A percentile compares a stretch with the other conserved stretches of the same genome.
Conservation (phyloP, 169 alveolate species). For the Plasmodium billcollinsi region DNA sequence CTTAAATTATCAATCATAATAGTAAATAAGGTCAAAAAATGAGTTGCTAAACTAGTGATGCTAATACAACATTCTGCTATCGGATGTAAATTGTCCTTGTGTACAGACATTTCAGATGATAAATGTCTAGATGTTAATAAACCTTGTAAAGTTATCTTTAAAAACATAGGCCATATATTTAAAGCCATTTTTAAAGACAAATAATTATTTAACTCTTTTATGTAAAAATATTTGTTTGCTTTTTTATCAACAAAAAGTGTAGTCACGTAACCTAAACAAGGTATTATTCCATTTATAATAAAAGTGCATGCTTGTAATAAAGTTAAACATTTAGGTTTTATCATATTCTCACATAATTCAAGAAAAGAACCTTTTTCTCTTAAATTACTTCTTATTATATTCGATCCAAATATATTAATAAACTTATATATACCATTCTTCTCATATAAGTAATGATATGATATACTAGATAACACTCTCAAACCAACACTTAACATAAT, state of each 20-base stretch:
- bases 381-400: slow-evolving; percentile 31
- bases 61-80: slow-evolving; percentile 72
- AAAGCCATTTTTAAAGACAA: slow-evolving; percentile 77
- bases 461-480: slow-evolving; percentile 70
- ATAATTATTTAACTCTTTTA: slow-evolving; percentile 70
- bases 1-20: slow-evolving; percentile 66
- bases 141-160: slow-evolving; percentile 71
- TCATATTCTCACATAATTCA: slow-evolving; percentile 68
- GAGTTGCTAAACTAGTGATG: slow-evolving; percentile 75
- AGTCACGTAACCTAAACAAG: slow-evolving; percentile 74
- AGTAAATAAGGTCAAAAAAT: slow-evolving; percentile 71
- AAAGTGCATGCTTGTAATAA: slow-evolving; percentile 69
- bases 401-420: slow-evolving; percentile 74
- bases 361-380: slow-evolving; percentile 43
- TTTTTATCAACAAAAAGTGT: slow-evolving; percentile 62
- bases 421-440: slow-evolving; percentile 70
- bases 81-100: slow-evolving; percentile 70
- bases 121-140: slow-evolving; percentile 67
- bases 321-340: slow-evolving; percentile 67
- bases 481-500: slow-evolving; percentile 74
- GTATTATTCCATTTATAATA: slow-evolving; percentile 73
- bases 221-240: slow-evolving; percentile 41
- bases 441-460: slow-evolving; percentile 71
- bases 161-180: slow-evolving; percentile 78
- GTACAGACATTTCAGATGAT: slow-evolving; percentile 74